A percentile compares a stretch with the other conserved stretches of the same genome.
phyloP scores from a whole-genome alignment of 164 flowering plant genomes.

The Berberis vulgaris region DNA sequence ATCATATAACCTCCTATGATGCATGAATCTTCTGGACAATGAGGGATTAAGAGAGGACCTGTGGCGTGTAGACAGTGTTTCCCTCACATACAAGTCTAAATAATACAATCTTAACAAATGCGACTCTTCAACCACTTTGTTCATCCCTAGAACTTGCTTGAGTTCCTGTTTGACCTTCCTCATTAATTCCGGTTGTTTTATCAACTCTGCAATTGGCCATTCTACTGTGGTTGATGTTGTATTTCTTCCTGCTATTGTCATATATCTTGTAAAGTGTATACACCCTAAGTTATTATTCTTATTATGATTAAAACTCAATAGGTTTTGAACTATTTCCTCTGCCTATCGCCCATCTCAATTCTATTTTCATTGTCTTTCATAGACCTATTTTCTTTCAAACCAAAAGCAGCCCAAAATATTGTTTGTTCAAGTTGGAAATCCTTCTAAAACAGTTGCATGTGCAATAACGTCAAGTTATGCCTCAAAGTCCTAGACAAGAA shows the following conservation, averaged over 20 bases:
- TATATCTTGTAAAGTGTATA: background rate
- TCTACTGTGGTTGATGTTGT: background rate
- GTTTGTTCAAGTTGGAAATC: too few relatives aligned
- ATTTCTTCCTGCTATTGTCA: background rate
- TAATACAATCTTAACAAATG: conserved; percentile 24
- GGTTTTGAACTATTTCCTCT: too few relatives aligned
- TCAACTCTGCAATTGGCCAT: background rate
- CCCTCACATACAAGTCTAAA: conserved; percentile 31
- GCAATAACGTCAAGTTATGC: too few relatives aligned
- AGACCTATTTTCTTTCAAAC: too few relatives aligned
- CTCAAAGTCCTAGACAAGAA: too few relatives aligned
- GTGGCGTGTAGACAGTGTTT: conserved; percentile 28
- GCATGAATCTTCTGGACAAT: conserved; percentile 4
- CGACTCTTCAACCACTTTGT: conserved; percentile 15
- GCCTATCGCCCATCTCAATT: too few relatives aligned
- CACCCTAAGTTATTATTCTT: too few relatives aligned
- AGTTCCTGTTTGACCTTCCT: background rate
- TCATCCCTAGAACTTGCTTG: background rate
- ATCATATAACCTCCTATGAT: conserved; percentile 7
- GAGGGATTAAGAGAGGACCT: conserved; percentile 11
- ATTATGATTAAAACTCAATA: too few relatives aligned
- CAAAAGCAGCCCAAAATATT: too few relatives aligned
- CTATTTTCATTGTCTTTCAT: too few relatives aligned
- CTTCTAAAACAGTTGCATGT: too few relatives aligned
- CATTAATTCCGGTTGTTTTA: background rate